Conservation (phyloP, 2,329 filamentous ascomycete species). For the Pseudocercospora vitis region DNA sequence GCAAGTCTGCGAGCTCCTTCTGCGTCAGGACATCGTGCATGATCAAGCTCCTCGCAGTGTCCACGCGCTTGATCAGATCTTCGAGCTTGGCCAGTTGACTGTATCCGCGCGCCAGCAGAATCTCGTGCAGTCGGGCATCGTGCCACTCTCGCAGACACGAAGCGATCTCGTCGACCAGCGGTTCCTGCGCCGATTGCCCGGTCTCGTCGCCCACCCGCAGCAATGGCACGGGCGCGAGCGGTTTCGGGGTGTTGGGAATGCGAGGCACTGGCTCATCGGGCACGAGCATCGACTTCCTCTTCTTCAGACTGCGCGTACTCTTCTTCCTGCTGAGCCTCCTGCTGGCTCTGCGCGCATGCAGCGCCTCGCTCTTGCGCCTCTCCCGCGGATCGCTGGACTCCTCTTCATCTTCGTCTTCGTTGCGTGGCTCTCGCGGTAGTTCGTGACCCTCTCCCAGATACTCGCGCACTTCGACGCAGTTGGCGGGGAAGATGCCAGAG, state of each 20-base stretch:
- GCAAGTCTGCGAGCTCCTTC: slow-evolving; percentile 75
- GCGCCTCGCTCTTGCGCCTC: slow-evolving; percentile 35
- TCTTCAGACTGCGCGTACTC: slow-evolving; percentile 28
- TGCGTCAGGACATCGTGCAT: slow-evolving; percentile 90
- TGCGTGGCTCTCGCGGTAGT: slow-evolving; percentile 3
- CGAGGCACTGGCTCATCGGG: slow-evolving; percentile 45
- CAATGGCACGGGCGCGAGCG: slow-evolving; percentile 91
- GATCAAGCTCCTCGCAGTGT: slow-evolving; percentile 82
- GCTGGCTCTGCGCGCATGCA: slow-evolving; percentile 32
- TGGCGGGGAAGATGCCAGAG: slow-evolving; percentile 94
- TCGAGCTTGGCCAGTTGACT: slow-evolving; percentile 77
- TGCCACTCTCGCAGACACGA: slow-evolving; percentile 98
- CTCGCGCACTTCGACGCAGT: slow-evolving; percentile 92
- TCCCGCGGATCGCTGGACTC: slow-evolving; percentile 18
- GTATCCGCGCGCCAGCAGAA: slow-evolving; percentile 82
- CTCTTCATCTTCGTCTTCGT: slow-evolving; percentile 47
- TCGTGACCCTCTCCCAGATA: slow-evolving; percentile 67
- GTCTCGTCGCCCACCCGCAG: slow-evolving; percentile 97
- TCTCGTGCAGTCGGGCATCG: slow-evolving; percentile 90
- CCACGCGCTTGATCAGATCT: slow-evolving; percentile 75
- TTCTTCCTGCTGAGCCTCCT: slow-evolving; percentile 33
- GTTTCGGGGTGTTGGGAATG: slow-evolving; percentile 69
- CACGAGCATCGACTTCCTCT: slow-evolving; percentile 24
- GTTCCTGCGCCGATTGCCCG: slow-evolving; percentile 82
- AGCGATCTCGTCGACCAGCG: slow-evolving; percentile 94